These are phyloP conservation scores for Diophrys appendiculata DNA, from an alignment of 73 alveolate genomes.

Conservation along the genomic window DNA sequence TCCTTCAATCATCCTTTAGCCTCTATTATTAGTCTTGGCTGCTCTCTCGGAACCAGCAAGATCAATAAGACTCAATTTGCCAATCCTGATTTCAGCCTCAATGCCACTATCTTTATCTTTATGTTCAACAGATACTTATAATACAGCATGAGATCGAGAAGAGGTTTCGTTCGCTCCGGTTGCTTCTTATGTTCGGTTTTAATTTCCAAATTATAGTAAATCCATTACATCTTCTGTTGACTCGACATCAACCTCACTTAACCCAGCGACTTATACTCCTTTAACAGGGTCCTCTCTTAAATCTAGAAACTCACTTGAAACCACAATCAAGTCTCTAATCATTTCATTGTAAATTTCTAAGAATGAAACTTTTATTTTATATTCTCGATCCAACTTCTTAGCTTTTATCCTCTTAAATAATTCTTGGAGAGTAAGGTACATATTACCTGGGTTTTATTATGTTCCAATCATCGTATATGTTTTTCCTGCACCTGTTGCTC, in stretches of 20 bases:
- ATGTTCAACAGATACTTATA: conserved; percentile 82
- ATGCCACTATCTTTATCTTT: conserved; percentile 84
- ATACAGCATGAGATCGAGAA: conserved; percentile 94
- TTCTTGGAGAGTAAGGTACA: conserved; percentile 90
- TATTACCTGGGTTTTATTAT: conserved; percentile 86
- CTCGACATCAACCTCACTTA: conserved; percentile 81
- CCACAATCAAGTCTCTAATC: conserved; percentile 87
- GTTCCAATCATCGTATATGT: conserved; percentile 98
- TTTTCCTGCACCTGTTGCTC: conserved; percentile 99
- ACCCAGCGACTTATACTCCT: conserved; percentile 93
- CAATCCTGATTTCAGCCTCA: conserved; percentile 81
- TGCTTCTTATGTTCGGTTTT: conserved; percentile 97
- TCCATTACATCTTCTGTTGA: conserved; percentile 90
- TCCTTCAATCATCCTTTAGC: conserved; percentile 95
- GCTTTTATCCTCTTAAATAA: conserved; percentile 79
- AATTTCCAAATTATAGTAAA: conserved; percentile 91
- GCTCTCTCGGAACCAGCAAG: conserved; percentile 99
- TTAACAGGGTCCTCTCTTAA: conserved; percentile 95
- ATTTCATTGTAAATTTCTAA: conserved; percentile 87
- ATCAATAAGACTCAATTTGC: conserved; percentile 93
- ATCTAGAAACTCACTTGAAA: conserved; percentile 84
- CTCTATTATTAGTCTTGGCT: conserved; percentile 88
- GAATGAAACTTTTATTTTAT: conserved; percentile 82
- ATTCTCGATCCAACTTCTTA: conserved; percentile 72
- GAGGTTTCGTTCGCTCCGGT: conserved; percentile 98